Conservation (phyloP, 768 basidiomycete species). For the Cantharellus cinnabarinus region DNA sequence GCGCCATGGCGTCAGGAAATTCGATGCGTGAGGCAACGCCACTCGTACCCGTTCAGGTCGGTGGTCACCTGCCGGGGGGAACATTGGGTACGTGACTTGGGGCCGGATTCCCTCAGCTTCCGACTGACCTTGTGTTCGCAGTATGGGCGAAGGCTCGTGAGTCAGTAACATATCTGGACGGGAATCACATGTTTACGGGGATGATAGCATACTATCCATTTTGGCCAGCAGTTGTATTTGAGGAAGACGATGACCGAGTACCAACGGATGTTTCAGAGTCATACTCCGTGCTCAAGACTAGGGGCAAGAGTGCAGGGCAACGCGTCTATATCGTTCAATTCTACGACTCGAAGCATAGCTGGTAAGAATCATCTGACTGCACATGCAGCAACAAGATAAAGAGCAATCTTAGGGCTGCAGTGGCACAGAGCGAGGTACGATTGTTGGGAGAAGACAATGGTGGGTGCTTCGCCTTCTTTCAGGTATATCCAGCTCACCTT, state of each 20-base stretch:
- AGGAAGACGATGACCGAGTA: slow-evolving; percentile 36
- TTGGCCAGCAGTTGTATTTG: slow-evolving; percentile 70
- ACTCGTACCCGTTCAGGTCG: not conserved
- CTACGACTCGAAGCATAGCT: slow-evolving; percentile 46
- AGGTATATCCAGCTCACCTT: not conserved
- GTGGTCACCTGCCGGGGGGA: slow-evolving; percentile 19
- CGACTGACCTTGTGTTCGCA: slow-evolving; percentile 14
- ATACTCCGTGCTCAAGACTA: slow-evolving; percentile 12
- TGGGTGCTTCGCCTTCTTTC: not conserved
- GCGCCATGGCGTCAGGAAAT: not conserved
- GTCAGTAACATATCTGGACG: slow-evolving; percentile 12
- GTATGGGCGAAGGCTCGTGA: slow-evolving; percentile 72
- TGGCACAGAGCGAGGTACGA: not conserved
- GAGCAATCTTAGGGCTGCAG: not conserved
- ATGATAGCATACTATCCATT: slow-evolving; percentile 53
- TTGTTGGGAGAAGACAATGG: not conserved
- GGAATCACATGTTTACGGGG: not conserved
- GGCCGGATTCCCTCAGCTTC: not conserved
- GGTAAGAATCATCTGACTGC: slow-evolving; percentile 22
- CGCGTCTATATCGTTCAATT: slow-evolving; percentile 50
- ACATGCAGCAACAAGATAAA: not conserved
- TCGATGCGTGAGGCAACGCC: not conserved
- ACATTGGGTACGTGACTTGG: slow-evolving; percentile 35
- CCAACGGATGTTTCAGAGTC: slow-evolving; percentile 19
- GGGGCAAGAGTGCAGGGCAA: slow-evolving; percentile 19